Evolutionary conservation across 2,329 filamentous ascomycete species (phyloP), one percentile per base, ranked within the genome.

Genomic region (Arthrobotrys pseudoclavata): DNA sequence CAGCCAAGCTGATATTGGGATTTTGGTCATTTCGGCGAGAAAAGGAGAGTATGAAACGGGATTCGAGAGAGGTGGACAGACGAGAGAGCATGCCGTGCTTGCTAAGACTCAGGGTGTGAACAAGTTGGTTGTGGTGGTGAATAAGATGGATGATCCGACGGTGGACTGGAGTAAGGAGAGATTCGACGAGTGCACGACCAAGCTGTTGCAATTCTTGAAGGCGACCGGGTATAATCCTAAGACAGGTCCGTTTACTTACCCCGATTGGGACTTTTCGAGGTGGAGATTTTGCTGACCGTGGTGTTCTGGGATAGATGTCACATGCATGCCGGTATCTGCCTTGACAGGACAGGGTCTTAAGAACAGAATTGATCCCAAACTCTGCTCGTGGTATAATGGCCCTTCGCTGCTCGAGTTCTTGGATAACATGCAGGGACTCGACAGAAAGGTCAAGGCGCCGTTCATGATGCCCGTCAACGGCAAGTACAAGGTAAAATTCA

Each of bases 11-110:
- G 94, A 97, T 84, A 91, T 99, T 34, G 96, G 96, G 83, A 93
- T 97, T 81, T 88, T 99, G 55, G 96, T 99, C 83, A 97, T 98
- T 82, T 96, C 92, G 63, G 94, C 96, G 48, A 91, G 96, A 83
- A 98, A 97, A 87, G 96, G 96, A 83, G 96, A 99, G 86, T 99
- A 98, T 84, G 96, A 99, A 86, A 98, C 96, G 37, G 96, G 96
- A 61, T 99, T 99, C 84, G 96, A 99, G 82, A 92, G 91, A 86
- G 96, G 96, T 79, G 95, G 96, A 42, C 96, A 99, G 85, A 99
- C 96, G 67, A 90, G 96, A 83, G 96, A 99, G 88, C 95, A 98
- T 85, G 96, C 96, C 70, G 93, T 99, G 87, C 88, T 99, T 83
- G 96, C 96, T 81, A 97, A 98, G 86, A 99, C 96, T 0, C 95